Evolutionary conservation across 306 rosid species (phyloP).

Genomic region (Adenanthera pavonina): DNA sequence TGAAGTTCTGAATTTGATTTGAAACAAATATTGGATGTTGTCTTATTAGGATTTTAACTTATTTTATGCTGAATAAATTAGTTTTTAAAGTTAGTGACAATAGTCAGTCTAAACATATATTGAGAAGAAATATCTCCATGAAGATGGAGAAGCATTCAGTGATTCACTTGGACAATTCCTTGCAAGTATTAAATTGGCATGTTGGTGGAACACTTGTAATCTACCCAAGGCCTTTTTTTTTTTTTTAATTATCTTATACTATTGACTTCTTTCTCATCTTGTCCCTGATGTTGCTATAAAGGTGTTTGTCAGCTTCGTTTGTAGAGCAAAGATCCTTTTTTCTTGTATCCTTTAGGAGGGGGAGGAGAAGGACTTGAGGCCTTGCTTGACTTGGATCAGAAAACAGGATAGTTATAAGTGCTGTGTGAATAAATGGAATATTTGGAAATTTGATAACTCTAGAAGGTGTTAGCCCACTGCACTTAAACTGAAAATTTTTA

Average conservation of each 20-base stretch:
- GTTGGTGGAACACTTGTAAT: background rate
- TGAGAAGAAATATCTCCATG: background rate
- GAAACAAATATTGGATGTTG: background rate
- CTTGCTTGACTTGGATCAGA: background rate
- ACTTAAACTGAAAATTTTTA: background rate
- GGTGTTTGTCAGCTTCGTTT: background rate
- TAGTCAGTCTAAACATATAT: background rate
- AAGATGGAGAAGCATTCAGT: background rate
- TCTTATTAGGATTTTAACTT: background rate
- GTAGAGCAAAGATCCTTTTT: background rate
- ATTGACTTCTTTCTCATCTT: slow-evolving; percentile 8
- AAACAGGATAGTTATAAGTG: slow-evolving; percentile 7
- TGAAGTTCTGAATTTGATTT: background rate
- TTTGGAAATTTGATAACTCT: background rate
- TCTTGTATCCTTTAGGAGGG: background rate
- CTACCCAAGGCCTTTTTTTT: background rate
- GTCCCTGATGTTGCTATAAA: background rate
- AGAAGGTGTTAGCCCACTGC: background rate
- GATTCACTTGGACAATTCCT: background rate
- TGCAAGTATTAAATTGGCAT: background rate
- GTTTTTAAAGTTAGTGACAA: background rate
- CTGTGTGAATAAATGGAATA: slow-evolving; percentile 11
- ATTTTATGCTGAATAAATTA: background rate
- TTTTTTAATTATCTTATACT: background rate
- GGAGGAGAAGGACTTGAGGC: background rate